Evolutionary conservation across 2,329 filamentous ascomycete genomes (phyloP), one percentile per base, ranked within the genome.

Genomic region (Stachybotrys echinatus): DNA sequence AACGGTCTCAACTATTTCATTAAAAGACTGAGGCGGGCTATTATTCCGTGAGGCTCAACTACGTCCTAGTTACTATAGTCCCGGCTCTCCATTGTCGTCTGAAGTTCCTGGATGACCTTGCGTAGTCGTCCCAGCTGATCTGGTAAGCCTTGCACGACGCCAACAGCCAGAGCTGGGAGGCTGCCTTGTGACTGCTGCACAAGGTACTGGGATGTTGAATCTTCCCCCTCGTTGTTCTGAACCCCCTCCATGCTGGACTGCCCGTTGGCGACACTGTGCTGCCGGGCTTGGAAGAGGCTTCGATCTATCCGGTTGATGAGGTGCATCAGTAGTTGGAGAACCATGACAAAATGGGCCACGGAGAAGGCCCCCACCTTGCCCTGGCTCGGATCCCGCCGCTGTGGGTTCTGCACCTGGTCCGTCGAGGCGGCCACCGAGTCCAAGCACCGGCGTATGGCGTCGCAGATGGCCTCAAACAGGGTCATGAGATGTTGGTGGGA

Each of bases 251-350:
- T 37, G 31, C 31, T 37, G 31, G 31, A 37, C 31, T 10, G 31
- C 10, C 31, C 31, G 31, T 37, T 37, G 31, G 31, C 31, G 31
- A 17, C 31, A 37, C 31, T 37, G 31, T 37, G 31, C 31, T 37
- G 31, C 31, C 31, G 31, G 31, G 17, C 31, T 17, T 37, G 31
- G 31, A 37, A 37, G 31, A 37, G 31, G 31, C 31, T 37, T 37
- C 31, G 31, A 17, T 37, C 31, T 37, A 37, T 37, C 43, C 42
- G 12, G 42, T 21, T 45, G 19, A 45, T 22, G n/a, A 45, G 42
- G 42, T 45, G 42, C 42, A 45, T 45, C 42, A 45, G 12, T 17
- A 45, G 42, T 27, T 45, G 42, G 19, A 45, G 22, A 22, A 45
- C 42, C 42, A 45, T 45, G 42, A 27, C 22, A 27, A 23, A 45